Evolutionary conservation across 2,329 filamentous ascomycete genomes (phyloP), one percentile per base, ranked within the genome.

Genomic region (Leptodontidium sp.): DNA sequence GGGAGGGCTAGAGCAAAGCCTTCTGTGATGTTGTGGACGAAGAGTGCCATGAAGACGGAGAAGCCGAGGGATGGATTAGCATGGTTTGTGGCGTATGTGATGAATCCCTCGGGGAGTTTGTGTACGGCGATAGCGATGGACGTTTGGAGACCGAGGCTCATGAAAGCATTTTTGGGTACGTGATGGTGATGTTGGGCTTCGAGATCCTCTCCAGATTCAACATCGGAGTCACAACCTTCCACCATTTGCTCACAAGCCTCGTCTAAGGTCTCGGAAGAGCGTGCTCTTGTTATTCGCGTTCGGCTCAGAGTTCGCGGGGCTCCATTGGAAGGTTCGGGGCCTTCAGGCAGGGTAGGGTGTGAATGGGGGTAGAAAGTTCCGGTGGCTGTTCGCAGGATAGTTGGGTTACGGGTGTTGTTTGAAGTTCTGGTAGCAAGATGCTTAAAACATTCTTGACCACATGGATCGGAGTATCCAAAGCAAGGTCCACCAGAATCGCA

Each of bases 21-120:
- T 82, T 99, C 96, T 35, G 93, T 94, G 76, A 99, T 97, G 82
- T 98, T 99, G 85, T 99, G 96, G 68, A 99, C 95, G 78, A 97
- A 97, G 8, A 99, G 87, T 0, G 96, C 95, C 80, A 98, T 88
- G 82, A 99, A 99, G 65, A 99, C 93, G 64, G 93, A 92, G 80
- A 97, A 89, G 24, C 96, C 96, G 0, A 99, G 88, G 0, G 87
- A 85, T 0, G 96, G 94, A 78, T 94, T 98, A 14, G 94, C 95
- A 78, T 99, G 96, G 80, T 98, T 99, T 11, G 96, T 98, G 11
- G 96, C 95, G 79, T 97, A 99, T 0, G 95, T 98, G 74, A 99
- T 91, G 78, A 91, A 91, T 26, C 89, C 89, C 76, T 91, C 96
- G 1, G 96, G 96, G 45, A 98, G 91, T 79, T 99, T 99, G 83